Conservation (phyloP, 495 filamentous ascomycete species). For the Penicillium waksmanii region DNA sequence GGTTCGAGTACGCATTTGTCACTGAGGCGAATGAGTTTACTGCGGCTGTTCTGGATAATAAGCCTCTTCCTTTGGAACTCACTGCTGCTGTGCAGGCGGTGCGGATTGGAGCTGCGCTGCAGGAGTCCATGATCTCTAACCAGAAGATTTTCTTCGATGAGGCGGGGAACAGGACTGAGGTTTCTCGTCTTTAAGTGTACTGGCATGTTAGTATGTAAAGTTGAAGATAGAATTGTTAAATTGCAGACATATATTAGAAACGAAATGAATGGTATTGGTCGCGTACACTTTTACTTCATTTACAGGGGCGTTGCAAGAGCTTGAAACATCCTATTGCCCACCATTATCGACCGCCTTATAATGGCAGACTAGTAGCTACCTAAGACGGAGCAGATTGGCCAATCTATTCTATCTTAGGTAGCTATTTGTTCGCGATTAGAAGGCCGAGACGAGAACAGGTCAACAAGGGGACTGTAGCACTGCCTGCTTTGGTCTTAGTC, state of each 20-base stretch:
- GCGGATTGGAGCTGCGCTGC: conserved; percentile 61
- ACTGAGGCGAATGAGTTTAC: conserved; percentile 66
- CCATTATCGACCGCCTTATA: too few relatives aligned
- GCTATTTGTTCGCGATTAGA: too few relatives aligned
- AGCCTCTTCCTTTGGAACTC: conserved; percentile 56
- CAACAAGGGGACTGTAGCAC: too few relatives aligned
- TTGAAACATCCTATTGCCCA: too few relatives aligned
- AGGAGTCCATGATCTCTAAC: conserved; percentile 59
- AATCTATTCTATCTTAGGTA: too few relatives aligned
- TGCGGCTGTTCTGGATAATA: conserved; percentile 54
- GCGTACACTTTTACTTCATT: too few relatives aligned
- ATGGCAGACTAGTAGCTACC: too few relatives aligned
- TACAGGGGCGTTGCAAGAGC: too few relatives aligned
- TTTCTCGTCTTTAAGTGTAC: conserved; percentile 14
- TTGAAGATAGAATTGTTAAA: background rate
- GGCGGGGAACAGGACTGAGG: conserved; percentile 46
- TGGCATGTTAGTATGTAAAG: background rate
- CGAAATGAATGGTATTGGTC: background rate
- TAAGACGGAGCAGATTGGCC: too few relatives aligned
- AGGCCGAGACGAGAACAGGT: too few relatives aligned
- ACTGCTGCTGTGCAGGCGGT: conserved; percentile 61
- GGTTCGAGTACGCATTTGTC: conserved; percentile 66
- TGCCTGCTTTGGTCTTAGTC: too few relatives aligned
- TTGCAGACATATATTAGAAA: background rate
- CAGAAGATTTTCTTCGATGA: conserved; percentile 61